phyloP scores from a whole-genome alignment of 2,329 filamentous ascomycete genomes.

The Beauveria brongniartii region DNA sequence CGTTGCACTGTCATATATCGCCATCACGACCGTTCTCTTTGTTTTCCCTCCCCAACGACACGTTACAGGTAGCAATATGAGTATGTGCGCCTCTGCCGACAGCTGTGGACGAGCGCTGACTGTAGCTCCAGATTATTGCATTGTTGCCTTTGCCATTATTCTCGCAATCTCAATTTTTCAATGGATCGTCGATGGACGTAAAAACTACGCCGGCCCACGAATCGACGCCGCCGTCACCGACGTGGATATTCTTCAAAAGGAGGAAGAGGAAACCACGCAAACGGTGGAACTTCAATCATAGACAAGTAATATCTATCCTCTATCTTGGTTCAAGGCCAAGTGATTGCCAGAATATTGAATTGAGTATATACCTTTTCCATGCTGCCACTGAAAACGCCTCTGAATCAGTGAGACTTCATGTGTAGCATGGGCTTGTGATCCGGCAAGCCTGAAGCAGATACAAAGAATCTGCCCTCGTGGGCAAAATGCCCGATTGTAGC shows the following conservation, averaged over 20 bases:
- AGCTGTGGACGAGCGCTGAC: neutral
- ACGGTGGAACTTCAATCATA: conserved; percentile 15
- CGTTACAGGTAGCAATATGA: conserved; percentile 61
- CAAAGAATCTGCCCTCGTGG: too few relatives aligned
- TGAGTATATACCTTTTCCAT: neutral
- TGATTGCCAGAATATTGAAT: neutral
- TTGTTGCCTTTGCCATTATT: conserved; percentile 39
- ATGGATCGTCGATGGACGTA: conserved; percentile 38
- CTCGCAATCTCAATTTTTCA: conserved; percentile 32
- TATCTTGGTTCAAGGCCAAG: neutral
- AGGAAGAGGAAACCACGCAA: conserved; percentile 1
- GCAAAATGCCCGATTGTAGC: too few relatives aligned
- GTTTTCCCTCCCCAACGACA: conserved; percentile 63
- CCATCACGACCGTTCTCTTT: conserved; percentile 63
- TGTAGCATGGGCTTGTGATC: neutral
- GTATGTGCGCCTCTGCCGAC: conserved; percentile 7
- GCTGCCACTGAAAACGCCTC: neutral
- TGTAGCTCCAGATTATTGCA: conserved; percentile 29
- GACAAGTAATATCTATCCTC: neutral
- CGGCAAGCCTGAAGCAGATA: neutral
- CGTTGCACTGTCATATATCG: conserved; percentile 52
- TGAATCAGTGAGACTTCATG: neutral
- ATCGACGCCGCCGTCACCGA: conserved; percentile 13
- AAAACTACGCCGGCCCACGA: conserved; percentile 31
- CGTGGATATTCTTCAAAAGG: neutral